Percentiles rank a stretch among this genome's conserved stretches.
These are phyloP conservation scores for Scenedesmus sp. DNA, from an alignment of 163 green algal genomes.

Conservation along the genomic window DNA sequence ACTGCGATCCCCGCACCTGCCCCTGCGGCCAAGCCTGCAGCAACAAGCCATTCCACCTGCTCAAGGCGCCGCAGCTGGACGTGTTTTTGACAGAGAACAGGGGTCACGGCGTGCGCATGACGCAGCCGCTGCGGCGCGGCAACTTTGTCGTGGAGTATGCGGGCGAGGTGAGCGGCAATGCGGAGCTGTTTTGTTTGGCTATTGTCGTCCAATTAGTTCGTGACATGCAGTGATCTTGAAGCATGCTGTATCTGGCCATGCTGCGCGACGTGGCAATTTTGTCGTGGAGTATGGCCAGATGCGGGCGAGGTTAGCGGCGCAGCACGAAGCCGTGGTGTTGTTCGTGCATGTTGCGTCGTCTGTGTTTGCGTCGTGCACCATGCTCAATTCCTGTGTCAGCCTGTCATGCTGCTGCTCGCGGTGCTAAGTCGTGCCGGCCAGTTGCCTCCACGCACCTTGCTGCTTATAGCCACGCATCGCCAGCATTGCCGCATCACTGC, in stretches of 20 bases:
- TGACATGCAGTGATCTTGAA: too few relatives aligned
- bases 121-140: constrained; percentile 66
- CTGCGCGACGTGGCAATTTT: too few relatives aligned
- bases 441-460: neutral
- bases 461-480: too few relatives aligned
- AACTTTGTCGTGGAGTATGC: constrained; percentile 94
- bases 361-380: too few relatives aligned
- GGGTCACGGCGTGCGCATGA: constrained; percentile 86
- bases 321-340: neutral
- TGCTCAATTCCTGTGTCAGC: too few relatives aligned
- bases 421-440: neutral
- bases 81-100: constrained; percentile 86
- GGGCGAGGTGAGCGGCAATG: constrained; percentile 59
- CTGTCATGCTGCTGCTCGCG: neutral
- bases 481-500: neutral
- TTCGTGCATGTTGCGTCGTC: too few relatives aligned
- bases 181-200: neutral
- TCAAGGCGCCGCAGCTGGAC: constrained; percentile 75
- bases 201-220: neutral
- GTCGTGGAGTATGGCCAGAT: neutral
- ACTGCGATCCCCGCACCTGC: constrained; percentile 86
- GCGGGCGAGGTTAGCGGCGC: neutral
- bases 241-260: too few relatives aligned
- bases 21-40: constrained; percentile 83
- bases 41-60: constrained; percentile 88